Conservation (phyloP, 495 filamentous ascomycete genomes). For the Physcia stellaris region DNA sequence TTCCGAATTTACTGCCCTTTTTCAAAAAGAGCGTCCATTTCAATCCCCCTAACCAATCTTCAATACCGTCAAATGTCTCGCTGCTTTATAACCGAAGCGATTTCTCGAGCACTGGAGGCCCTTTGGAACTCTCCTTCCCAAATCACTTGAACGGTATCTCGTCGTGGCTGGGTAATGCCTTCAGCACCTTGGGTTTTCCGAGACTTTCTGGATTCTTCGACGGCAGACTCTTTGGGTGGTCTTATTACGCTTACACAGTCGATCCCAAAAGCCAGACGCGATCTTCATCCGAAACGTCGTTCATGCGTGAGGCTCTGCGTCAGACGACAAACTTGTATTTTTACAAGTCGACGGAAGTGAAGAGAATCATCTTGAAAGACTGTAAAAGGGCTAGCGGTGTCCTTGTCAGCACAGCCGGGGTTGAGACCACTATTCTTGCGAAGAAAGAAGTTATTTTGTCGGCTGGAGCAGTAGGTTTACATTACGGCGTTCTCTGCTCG, state of each 20-base stretch:
- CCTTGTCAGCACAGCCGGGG: background rate
- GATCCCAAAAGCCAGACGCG: background rate
- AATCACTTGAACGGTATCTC: background rate
- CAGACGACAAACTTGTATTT: conserved; percentile 4
- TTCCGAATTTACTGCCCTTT: conserved; percentile 23
- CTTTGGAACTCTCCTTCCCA: conserved; percentile 6
- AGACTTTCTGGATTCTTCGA: background rate
- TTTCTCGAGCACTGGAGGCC: conserved; percentile 20
- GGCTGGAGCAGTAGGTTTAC: conserved; percentile 27
- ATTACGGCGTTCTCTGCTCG: too few species aligned
- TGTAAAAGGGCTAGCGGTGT: conserved; percentile 3
- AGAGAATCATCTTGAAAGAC: conserved; percentile 3
- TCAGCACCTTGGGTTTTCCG: background rate
- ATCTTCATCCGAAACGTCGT: conserved; percentile 22
- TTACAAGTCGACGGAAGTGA: conserved; percentile 1
- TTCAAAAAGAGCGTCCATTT: conserved; percentile 25
- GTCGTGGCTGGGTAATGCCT: background rate
- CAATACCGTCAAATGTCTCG: conserved; percentile 13
- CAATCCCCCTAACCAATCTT: conserved; percentile 15
- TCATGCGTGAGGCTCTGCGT: background rate
- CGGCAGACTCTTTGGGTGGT: background rate
- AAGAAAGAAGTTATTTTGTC: conserved; percentile 43
- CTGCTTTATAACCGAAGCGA: conserved; percentile 13
- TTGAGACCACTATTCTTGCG: conserved; percentile 25
- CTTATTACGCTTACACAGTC: background rate